Evolutionary conservation across 2,329 filamentous ascomycete genomes (phyloP), one percentile per base, ranked within the genome.

Genomic region (Ophiocordyceps camponoti-rufipedis): DNA sequence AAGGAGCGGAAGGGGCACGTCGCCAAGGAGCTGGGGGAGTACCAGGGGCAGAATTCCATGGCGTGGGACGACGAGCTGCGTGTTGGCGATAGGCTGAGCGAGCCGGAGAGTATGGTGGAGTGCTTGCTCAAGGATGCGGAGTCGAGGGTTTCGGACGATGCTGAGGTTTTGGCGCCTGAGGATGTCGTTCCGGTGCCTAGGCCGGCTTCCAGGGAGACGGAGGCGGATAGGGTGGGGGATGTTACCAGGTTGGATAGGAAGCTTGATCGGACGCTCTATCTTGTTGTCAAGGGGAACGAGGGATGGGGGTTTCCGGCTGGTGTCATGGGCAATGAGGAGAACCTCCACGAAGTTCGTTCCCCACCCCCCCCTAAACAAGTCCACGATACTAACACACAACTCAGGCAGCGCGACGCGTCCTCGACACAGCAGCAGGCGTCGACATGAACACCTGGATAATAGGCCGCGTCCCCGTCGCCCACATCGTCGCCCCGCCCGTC

Each of bases 361-460:
- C 23, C 23, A 23, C 14, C 11, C 18, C 14, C 14, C 28, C 18
- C 12, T n/a, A 9, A 12, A 23, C 39, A n/a, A n/a, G n/a, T n/a
- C n/a, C 39, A 9, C 5, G 9, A 12, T 7, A 41, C 39, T 28
- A 18, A 41, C 18, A n/a, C 11, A 10, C 4, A 18, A 2, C 18
- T 50, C 54, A 98, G 91, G 80, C 85, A 41, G 87, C 89, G 35
- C 76, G 86, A 58, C 76, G 87, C 48, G 78, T 87, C 46, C 71
- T 96, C 23, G 70, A 80, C 45, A 72, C 85, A 55, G 71, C 85
- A 4, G 87, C 82, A 10, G 91, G 91, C 48, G 67, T 84, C 49
- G 93, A 98, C 71, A 96, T 98, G 88, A 96, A 96, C 69, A 95
- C 87, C 46, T 98, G 91, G 88, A 77, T 96, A 54, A 84, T 98